Evolutionary conservation across 257 asterid genomes (phyloP).

Genomic region (Phtheirospermum japonicum): DNA sequence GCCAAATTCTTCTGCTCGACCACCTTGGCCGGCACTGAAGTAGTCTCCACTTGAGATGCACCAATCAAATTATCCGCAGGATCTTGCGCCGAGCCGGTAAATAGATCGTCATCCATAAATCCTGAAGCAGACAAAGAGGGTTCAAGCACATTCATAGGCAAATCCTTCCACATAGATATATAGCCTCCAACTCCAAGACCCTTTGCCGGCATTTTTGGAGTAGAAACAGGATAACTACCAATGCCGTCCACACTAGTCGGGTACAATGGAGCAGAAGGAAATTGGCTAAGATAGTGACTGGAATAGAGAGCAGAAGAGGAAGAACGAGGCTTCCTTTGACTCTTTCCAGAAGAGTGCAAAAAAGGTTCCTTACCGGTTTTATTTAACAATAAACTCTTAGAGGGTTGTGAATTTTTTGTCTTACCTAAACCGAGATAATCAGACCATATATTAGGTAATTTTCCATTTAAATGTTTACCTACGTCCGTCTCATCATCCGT

Average conservation of each 20-base stretch:
- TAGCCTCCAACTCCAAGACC: constrained; percentile 25
- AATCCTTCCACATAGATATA: constrained; percentile 30
- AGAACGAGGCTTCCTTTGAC: constrained; percentile 31
- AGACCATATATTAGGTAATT: too few species aligned
- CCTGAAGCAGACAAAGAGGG: constrained; percentile 28
- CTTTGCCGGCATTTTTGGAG: constrained; percentile 2
- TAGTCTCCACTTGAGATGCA: constrained; percentile 33
- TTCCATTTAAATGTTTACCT: too few species aligned
- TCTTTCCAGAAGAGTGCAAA: constrained; percentile 25
- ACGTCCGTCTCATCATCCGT: too few species aligned
- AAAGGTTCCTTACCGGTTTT: constrained; percentile 21
- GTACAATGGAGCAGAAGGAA: constrained; percentile 16
- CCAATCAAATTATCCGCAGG: constrained; percentile 26
- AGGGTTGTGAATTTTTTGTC: constrained; percentile 19
- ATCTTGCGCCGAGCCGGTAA: constrained; percentile 26
- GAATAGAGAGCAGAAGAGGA: constrained; percentile 7
- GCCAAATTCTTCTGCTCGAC: constrained; percentile 38
- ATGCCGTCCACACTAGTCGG: constrained; percentile 6
- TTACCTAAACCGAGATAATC: too few species aligned
- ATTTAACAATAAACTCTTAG: constrained; percentile 19
- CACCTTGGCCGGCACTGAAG: constrained; percentile 30
- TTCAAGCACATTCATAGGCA: constrained; percentile 24
- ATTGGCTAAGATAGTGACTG: constrained; percentile 19
- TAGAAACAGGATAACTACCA: constrained; percentile 23
- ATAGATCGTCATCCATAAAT: constrained; percentile 28